Base-by-base conservation (phyloP, 345 rosid species). In the Ceriops tagal region DNA sequence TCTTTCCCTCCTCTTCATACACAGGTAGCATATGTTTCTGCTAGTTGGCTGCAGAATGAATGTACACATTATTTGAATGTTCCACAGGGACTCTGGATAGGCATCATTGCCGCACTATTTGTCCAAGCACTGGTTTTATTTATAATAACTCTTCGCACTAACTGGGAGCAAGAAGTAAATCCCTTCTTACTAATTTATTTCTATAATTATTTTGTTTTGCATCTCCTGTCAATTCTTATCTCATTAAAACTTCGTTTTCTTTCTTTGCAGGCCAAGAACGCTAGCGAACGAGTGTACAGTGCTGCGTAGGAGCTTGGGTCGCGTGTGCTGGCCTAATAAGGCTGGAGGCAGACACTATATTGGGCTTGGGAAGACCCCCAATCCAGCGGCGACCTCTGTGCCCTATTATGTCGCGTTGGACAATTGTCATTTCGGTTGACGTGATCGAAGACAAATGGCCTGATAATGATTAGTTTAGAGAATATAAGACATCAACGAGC, bases 61-160 rank as follows among this genome's bases (percentile, higher is more conserved):
- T 4, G 11, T 13, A 19, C 19, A 7, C 19, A 7, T 35, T 39
- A n/a, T 2, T 9, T 18, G 53, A 22, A 22, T 27, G 56, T 7
- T 35, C 46, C 43, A 27, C 65, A 72, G 75, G 75, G 75, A 20
- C 70, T 72, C 10, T 72, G 75, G 75, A 65, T 53, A 6, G 75
- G 75, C 22, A 34, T 72, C 30, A 72, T 65, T 16, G 53, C 32
- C 18, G 75, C 59, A 31, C 13, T 47, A 18, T 16, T 58, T 58
- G 64, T 35, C 16, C 75, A 72, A 49, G 53, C 60, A 47, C 7
- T 46, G 8, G 67, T 43, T 8, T 58, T 72, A 10, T 9, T 30
- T 15, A 10, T 67, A 53, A 2, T 65, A 28, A 72, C 70, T 31
- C 5, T 72, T 24, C 37, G 75, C 64, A 72, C 65, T 6, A 10